These are phyloP conservation scores for Calycina herbarum DNA, from an alignment of 2,329 filamentous ascomycete genomes.

Conservation along the genomic window DNA sequence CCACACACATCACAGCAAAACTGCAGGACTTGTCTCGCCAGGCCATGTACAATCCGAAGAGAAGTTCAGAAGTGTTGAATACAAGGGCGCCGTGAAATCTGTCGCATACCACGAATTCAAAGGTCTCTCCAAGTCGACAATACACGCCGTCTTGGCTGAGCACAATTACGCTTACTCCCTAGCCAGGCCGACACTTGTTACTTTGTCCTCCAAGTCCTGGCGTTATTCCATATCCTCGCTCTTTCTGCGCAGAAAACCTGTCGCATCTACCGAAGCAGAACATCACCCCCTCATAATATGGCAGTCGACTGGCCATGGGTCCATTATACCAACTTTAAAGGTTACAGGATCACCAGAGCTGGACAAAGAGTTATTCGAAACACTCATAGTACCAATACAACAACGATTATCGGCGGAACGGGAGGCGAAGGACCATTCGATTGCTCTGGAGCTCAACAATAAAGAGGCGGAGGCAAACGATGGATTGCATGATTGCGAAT, in stretches of 20 bases:
- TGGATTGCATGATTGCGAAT: constrained; percentile 69
- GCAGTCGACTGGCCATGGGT: constrained; percentile 56
- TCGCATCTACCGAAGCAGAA: constrained; percentile 55
- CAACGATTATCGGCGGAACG: constrained; percentile 44
- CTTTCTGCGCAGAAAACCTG: constrained; percentile 63
- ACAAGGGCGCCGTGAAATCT: constrained; percentile 67
- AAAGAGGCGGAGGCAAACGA: constrained; percentile 58
- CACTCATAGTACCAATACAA: constrained; percentile 57
- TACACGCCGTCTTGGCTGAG: constrained; percentile 78
- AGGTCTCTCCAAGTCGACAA: constrained; percentile 69
- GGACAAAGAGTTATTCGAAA: constrained; percentile 59
- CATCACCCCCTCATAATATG: constrained; percentile 63
- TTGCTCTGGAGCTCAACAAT: constrained; percentile 56
- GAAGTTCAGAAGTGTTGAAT: constrained; percentile 64
- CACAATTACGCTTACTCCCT: constrained; percentile 77
- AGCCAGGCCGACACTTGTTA: constrained; percentile 67
- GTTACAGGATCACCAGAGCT: constrained; percentile 65
- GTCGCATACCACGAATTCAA: constrained; percentile 75
- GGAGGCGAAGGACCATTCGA: constrained; percentile 51
- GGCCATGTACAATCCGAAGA: constrained; percentile 57
- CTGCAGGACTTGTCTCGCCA: constrained; percentile 13
- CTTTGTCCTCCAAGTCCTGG: constrained; percentile 73
- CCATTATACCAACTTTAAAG: constrained; percentile 60
- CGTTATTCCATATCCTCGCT: constrained; percentile 70
- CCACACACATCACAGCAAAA: constrained; percentile 29